phyloP scores from a whole-genome alignment of 352 stramenopile genomes.

The Pythium plurisporium region DNA sequence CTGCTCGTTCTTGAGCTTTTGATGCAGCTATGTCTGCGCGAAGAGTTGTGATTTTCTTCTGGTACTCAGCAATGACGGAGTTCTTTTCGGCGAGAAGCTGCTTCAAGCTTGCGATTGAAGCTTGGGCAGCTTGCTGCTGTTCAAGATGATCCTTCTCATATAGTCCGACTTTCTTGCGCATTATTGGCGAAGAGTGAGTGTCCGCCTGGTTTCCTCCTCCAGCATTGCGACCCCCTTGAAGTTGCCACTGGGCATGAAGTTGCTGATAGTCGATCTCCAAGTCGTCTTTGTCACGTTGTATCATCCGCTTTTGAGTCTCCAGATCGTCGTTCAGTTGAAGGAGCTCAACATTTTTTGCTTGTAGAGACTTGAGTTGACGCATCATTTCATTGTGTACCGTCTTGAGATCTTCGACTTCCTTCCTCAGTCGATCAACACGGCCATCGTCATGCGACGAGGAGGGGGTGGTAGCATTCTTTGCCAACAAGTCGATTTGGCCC shows the following conservation, averaged over 20 bases:
- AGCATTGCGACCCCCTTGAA: conserved; percentile 8
- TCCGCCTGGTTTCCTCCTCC: conserved; percentile 15
- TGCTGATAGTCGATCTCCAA: conserved; percentile 61
- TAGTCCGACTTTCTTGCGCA: conserved; percentile 60
- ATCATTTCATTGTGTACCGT: conserved; percentile 36
- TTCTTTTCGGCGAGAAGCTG: conserved; percentile 79
- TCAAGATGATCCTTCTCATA: conserved; percentile 76
- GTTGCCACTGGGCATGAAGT: conserved; percentile 28
- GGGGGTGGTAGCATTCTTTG: conserved; percentile 25
- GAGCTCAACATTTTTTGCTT: conserved; percentile 40
- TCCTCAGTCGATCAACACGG: conserved; percentile 16
- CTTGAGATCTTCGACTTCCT: conserved; percentile 17
- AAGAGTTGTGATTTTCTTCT: conserved; percentile 45
- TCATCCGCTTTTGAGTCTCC: conserved; percentile 39
- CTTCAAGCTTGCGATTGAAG: conserved; percentile 79
- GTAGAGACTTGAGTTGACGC: conserved; percentile 37
- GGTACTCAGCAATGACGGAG: conserved; percentile 48
- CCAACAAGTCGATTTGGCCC: conserved; percentile 40
- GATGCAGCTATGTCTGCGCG: conserved; percentile 42
- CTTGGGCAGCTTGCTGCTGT: conserved; percentile 70
- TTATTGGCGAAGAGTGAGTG: conserved; percentile 27
- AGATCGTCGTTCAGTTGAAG: conserved; percentile 37
- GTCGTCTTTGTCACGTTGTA: conserved; percentile 46
- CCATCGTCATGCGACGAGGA: conserved; percentile 19
- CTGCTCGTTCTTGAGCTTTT: conserved; percentile 49